These are phyloP conservation scores for Penicillium sp. DNA, from an alignment of 2,329 filamentous ascomycete genomes.

Conservation along the genomic window DNA sequence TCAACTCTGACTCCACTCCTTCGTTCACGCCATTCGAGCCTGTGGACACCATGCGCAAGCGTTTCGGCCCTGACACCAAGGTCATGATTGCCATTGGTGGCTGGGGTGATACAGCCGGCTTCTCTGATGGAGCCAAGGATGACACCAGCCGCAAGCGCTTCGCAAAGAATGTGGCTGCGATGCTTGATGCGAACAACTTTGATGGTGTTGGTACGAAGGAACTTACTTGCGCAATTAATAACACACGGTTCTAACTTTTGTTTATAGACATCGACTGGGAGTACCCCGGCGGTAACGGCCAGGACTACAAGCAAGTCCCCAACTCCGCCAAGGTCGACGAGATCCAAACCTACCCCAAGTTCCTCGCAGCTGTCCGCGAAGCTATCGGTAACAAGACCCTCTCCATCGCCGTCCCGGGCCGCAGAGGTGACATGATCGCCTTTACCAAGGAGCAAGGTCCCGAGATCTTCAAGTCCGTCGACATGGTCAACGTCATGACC, in stretches of 20 bases:
- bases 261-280: conserved; percentile 70
- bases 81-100: conserved; percentile 75
- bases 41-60: conserved; percentile 57
- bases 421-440: conserved; percentile 70
- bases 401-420: conserved; percentile 71
- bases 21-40: conserved; percentile 61
- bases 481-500: conserved; percentile 74
- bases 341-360: conserved; percentile 65
- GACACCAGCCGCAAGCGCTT: conserved; percentile 62
- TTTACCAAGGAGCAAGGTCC: conserved; percentile 64
- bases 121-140: conserved; percentile 62
- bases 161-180: conserved; percentile 67
- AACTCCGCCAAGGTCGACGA: conserved; percentile 66
- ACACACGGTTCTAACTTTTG: conserved; percentile 1
- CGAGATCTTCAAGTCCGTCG: conserved; percentile 64
- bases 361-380: conserved; percentile 64
- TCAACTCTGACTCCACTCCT: conserved; percentile 53
- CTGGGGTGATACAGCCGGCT: conserved; percentile 73
- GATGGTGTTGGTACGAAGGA: conserved; percentile 64
- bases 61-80: conserved; percentile 63
- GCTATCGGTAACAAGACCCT: conserved; percentile 67
- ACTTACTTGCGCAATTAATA: not conserved
- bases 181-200: conserved; percentile 67
- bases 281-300: conserved; percentile 67
- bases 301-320: conserved; percentile 68